Evolutionary conservation across 75 land plant species (phyloP), one percentile per base, ranked within the genome.

Genomic region (Pinus tabuliformis): DNA sequence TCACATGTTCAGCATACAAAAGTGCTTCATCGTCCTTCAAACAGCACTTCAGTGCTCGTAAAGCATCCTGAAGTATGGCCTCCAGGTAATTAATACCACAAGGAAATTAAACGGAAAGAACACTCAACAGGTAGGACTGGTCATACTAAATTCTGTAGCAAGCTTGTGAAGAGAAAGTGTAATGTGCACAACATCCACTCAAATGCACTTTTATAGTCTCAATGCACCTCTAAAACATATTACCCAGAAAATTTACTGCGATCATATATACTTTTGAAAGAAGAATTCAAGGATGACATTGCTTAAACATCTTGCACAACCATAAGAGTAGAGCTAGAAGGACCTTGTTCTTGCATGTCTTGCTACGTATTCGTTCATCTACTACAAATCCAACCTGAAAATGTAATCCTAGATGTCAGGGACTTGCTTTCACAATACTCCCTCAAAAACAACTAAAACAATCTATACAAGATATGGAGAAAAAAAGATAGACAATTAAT

Each of bases 331-430:
- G 30, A 6, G 33, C 45, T 66, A n/a, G 11, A 71, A 22, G 24
- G 59, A 97, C 99, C 95, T 94, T 97, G 75, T 88, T 83, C 57
- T 88, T 97, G 73, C 75, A 73, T 57, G 86, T 78, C 72, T 87
- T 90, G 30, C 57, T 79, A 56, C 95, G 86, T 28, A 94, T 72
- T 0, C 98, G 87, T 76, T 97, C 99, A 82, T 97, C 99, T 77
- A 94, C 84, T 4, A 88, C 95, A 88, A 92, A 97, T 28, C 90
- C 82, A 81, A 97, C 92, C 99, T 97, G 88, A 56, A 82, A 72
- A 45, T n/a, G 58, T 73, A 73, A 18, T 6, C n/a, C 13, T 52
- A 5, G n/a, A 24, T 54, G 3, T 73, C n/a, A 73, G 20, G 17
- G 22, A 65, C 28, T 20, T 16, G 5, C 20, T 76, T 42, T 76